phyloP scores from a whole-genome alignment of 176 grass and related monocot genomes.

The Thalia dealbata region DNA sequence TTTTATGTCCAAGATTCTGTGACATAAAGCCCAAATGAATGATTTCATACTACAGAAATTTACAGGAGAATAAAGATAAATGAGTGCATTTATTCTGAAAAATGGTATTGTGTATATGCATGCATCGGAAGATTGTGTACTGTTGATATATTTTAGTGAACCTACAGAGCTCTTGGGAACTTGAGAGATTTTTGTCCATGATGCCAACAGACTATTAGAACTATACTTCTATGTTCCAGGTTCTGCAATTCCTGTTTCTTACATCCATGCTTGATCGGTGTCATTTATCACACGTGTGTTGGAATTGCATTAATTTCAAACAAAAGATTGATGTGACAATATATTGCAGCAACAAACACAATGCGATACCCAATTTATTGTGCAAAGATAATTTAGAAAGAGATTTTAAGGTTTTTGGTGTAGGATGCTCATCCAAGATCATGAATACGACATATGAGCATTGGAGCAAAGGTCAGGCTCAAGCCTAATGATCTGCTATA shows the following conservation, averaged over 20 bases:
- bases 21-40: slow-evolving; percentile 4
- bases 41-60: background rate
- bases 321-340: too few relatives aligned
- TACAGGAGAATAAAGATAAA: background rate
- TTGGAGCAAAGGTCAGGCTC: background rate
- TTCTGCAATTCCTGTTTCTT: background rate
- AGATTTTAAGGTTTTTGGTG: background rate
- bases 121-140: background rate
- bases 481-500: background rate
- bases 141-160: too few relatives aligned
- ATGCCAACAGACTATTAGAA: background rate
- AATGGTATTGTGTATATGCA: background rate
- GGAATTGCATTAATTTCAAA: too few relatives aligned
- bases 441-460: background rate
- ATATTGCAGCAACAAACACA: too few relatives aligned
- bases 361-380: too few relatives aligned
- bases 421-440: background rate
- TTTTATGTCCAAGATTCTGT: slow-evolving; percentile 72
- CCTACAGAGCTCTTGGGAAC: too few relatives aligned
- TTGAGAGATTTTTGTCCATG: background rate
- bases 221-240: background rate
- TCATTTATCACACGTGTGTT: background rate
- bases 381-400: too few relatives aligned
- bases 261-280: background rate
- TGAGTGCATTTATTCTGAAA: background rate